Evolutionary conservation across 495 filamentous ascomycete genomes (phyloP), one percentile per base, ranked within the genome.

Genomic region (Hyaloscypha variabilis): DNA sequence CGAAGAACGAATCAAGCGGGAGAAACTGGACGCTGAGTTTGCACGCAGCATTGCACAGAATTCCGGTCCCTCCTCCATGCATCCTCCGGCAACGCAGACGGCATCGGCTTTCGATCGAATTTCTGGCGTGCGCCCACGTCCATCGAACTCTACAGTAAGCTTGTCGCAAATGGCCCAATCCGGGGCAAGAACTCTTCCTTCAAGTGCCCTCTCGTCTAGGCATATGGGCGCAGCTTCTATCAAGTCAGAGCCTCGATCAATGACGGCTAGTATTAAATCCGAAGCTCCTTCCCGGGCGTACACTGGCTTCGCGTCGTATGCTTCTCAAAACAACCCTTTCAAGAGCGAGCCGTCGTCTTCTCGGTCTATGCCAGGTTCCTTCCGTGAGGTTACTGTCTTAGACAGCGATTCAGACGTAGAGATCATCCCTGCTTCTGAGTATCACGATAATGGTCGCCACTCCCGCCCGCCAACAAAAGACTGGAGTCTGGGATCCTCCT

Each of bases 21-120:
- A 81, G 62, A 77, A 74, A 28, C 71, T 63, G n/a, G 85, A 87
- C 65, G 82, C 69, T 50, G 81, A 82, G 65, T 72, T 78, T 63
- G 84, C 83, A 60, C 77, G 79, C 30, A 73, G 61, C 50, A 63
- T 87, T 8, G 68, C 56, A 62, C 70, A 28, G 26, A 25, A 28
- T 56, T 54, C 14, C 57, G 24, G 10, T 11, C 49, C 26, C 61
- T 55, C 34, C 21, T 14, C 53, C 4, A 64, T 60, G 42, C 17
- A 11, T 46, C 42, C 26, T 31, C 30, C 55, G 6, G 0, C 49
- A 3, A 62, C 11, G 8, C 29, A 57, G 8, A 64, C 34, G 3
- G 29, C 36, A 13, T 67, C 64, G 42, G 69, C 67, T 57, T 68
- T 60, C 63, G 60, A 68, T 58, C 58, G 62, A 39, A 59, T 71